Evolutionary conservation across 345 rosid genomes (phyloP).

Genomic region (Physaria fendleri): DNA sequence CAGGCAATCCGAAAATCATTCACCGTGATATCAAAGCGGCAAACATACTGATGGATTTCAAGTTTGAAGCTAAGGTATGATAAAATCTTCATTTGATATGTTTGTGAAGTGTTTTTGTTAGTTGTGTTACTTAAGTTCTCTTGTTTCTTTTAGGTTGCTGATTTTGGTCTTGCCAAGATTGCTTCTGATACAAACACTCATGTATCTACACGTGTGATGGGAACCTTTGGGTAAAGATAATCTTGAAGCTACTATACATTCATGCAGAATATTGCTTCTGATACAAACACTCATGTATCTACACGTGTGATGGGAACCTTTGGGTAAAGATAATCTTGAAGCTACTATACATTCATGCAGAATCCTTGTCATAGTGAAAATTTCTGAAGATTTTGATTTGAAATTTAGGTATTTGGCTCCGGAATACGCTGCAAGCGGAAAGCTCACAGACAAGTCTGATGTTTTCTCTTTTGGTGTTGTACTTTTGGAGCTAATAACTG

Average conservation of each 20-base stretch:
- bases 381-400: neutral
- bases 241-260: neutral
- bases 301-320: constrained; percentile 94
- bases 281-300: constrained; percentile 80
- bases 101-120: neutral
- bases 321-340: constrained; percentile 21
- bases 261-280: constrained; percentile 72
- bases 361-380: neutral
- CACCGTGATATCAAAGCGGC: constrained; percentile 92
- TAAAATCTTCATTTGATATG: neutral
- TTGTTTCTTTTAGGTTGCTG: constrained; percentile 37
- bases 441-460: constrained; percentile 77
- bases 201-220: constrained; percentile 94
- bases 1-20: constrained; percentile 91
- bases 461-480: constrained; percentile 86
- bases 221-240: constrained; percentile 44
- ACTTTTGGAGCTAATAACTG: constrained; percentile 78
- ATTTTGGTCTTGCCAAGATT: constrained; percentile 88
- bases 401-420: constrained; percentile 70
- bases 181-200: constrained; percentile 78
- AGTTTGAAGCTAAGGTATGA: constrained; percentile 80
- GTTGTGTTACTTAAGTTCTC: neutral
- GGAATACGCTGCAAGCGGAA: constrained; percentile 84
- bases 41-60: constrained; percentile 75
- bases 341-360: neutral